phyloP scores from a whole-genome alignment of 495 filamentous ascomycete genomes.

The Saxophila tyrrhenica region DNA sequence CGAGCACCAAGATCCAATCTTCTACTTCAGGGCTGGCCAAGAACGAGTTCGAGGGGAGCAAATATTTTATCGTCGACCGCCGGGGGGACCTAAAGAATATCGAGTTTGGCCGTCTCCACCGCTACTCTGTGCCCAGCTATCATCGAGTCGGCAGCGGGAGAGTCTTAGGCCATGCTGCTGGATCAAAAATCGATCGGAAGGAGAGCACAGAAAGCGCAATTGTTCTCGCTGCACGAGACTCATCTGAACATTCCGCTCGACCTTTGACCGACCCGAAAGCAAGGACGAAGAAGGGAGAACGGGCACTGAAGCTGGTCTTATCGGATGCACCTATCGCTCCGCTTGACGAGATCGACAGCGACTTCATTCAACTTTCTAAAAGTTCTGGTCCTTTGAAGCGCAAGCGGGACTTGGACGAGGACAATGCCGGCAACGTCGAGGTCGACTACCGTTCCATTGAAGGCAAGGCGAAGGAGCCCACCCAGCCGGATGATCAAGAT shows the following conservation, averaged over 20 bases:
- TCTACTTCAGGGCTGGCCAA: background rate
- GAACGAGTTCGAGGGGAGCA: slow-evolving; percentile 4
- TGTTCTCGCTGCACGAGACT: background rate
- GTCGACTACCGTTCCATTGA: slow-evolving; percentile 63
- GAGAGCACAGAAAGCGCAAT: slow-evolving; percentile 9
- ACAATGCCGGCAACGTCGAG: slow-evolving; percentile 22
- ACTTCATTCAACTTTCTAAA: slow-evolving; percentile 17
- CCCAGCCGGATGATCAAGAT: slow-evolving; percentile 30
- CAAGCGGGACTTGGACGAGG: slow-evolving; percentile 22
- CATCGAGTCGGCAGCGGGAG: slow-evolving; percentile 46
- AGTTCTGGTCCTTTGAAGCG: slow-evolving; percentile 1
- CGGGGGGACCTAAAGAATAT: slow-evolving; percentile 53
- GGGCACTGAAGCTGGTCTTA: background rate
- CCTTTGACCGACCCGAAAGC: background rate
- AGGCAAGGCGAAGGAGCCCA: slow-evolving; percentile 8
- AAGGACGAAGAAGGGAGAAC: background rate
- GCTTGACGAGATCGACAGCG: background rate
- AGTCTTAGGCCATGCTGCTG: slow-evolving; percentile 38
- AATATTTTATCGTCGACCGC: slow-evolving; percentile 19
- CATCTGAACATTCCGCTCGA: background rate
- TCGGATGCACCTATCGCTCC: background rate
- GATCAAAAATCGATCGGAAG: slow-evolving; percentile 7
- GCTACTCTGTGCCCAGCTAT: slow-evolving; percentile 50
- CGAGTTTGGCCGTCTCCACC: slow-evolving; percentile 48
- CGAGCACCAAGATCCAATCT: background rate